Evolutionary conservation across 371 early-diverging fungal genomes (phyloP), one percentile per base, ranked within the genome.

Genomic region (Actinomortierella wolfii): DNA sequence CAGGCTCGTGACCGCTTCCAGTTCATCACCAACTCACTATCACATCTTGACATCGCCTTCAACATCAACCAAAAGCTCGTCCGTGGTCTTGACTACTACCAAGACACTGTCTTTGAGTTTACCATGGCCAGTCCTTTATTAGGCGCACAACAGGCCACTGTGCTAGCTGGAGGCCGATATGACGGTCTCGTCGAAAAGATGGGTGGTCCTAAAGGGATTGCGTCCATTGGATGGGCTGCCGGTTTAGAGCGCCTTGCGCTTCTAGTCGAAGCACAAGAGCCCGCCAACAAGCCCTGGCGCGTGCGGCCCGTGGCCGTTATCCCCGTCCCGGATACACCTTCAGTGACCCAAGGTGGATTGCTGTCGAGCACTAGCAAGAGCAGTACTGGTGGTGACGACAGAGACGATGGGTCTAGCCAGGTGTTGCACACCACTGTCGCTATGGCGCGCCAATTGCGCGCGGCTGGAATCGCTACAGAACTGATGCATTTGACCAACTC

Each of bases 101-200:
- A 86, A 51, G 80, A 85, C 47, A 87, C 89, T 2, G 84, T 88
- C 9, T 88, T 80, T 70, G 89, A 88, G 61, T 79, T 83, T 40
- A 77, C 74, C 2, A 68, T 61, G 29, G 41, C 62, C 44, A 71
- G 70, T n/a, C 23, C 61, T 11, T 53, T 57, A 21, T 63, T 88
- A 7, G 88, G 88, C 1, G 54, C 58, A 0, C 81, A 86, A 28
- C 89, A 88, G 61, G 80, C 77, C 21, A 86, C 89, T 3, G 76
- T 88, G 7, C 69, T 88, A 9, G 89, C 85, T 0, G 89, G 89
- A n/a, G 89, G 89, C 7, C 68, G 88, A 18, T 88, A 88, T 48
- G 86, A 88, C 46, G 79, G 83, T 0, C 68, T 88, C 41, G 76
- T 81, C 1, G 67, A 70, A 23, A 65, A 71, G 9, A 63, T 87